A percentile compares a stretch with the other conserved stretches of the same genome.
phyloP scores from a whole-genome alignment of 306 rosid genomes.

The Gleditsia sinensis region DNA sequence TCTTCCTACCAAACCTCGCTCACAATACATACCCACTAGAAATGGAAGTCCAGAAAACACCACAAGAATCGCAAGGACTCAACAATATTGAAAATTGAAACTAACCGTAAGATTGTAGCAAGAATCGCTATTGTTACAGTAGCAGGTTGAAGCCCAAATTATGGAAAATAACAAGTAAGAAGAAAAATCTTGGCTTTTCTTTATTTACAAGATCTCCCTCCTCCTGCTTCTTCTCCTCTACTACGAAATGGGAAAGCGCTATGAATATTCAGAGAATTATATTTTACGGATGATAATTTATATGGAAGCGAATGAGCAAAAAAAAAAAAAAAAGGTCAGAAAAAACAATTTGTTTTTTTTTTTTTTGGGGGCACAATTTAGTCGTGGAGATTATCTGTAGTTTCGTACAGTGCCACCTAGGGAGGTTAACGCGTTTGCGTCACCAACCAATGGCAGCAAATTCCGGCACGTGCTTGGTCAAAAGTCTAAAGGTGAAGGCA shows the following conservation, averaged over 20 bases:
- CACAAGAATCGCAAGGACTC: not conserved
- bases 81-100: slow-evolving; percentile 14
- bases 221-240: slow-evolving; percentile 24
- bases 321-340: not conserved
- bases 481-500: not conserved
- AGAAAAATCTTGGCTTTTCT: slow-evolving; percentile 48
- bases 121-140: slow-evolving; percentile 37
- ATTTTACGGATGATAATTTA: slow-evolving; percentile 13
- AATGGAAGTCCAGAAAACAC: not conserved
- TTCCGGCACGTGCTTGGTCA: slow-evolving; percentile 15
- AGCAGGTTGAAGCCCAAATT: slow-evolving; percentile 35
- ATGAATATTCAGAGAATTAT: slow-evolving; percentile 42
- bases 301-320: slow-evolving; percentile 5
- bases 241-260: slow-evolving; percentile 35
- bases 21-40: not conserved
- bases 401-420: slow-evolving; percentile 9
- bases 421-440: not conserved
- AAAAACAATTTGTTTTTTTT: not conserved
- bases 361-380: slow-evolving; percentile 40
- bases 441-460: slow-evolving; percentile 37
- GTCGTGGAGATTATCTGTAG: slow-evolving; percentile 44
- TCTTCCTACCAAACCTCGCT: not conserved
- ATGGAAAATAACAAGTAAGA: slow-evolving; percentile 17
- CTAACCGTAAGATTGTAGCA: slow-evolving; percentile 50
- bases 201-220: slow-evolving; percentile 50